Conservation (phyloP, 371 early-diverging fungal genomes). For the Dentiscutata heterogama region DNA sequence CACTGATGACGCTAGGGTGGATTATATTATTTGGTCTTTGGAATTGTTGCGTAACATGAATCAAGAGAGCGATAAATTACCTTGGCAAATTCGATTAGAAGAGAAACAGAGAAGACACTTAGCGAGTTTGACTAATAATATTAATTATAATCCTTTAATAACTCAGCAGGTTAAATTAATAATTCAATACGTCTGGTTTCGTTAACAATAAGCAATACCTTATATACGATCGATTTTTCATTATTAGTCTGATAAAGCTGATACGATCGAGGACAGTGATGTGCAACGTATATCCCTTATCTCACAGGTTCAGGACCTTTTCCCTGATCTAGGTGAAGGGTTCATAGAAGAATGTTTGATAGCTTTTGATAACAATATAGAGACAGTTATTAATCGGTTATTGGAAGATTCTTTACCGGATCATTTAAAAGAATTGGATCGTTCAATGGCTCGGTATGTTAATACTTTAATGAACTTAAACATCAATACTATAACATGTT, state of each 20-base stretch:
- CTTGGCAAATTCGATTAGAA: conserved; percentile 47
- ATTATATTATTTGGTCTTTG: conserved; percentile 73
- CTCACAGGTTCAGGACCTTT: conserved; percentile 83
- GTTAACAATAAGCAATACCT: background rate
- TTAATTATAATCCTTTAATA: background rate
- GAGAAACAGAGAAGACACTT: conserved; percentile 38
- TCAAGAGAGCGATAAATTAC: conserved; percentile 50
- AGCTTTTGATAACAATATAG: conserved; percentile 70
- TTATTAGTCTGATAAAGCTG: background rate
- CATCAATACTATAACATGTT: background rate
- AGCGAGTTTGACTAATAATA: conserved; percentile 33
- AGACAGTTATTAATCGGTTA: conserved; percentile 79
- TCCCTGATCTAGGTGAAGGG: conserved; percentile 89
- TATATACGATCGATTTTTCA: background rate
- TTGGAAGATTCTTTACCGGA: conserved; percentile 79
- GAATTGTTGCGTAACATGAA: conserved; percentile 75
- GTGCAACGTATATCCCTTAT: conserved; percentile 63
- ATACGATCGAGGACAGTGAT: background rate
- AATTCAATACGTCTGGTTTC: background rate
- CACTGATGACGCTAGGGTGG: conserved; percentile 71
- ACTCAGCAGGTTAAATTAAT: background rate
- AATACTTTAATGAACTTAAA: background rate
- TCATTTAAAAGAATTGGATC: conserved; percentile 72
- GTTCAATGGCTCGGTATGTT: conserved; percentile 62
- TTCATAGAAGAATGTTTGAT: conserved; percentile 87